These are phyloP conservation scores for Leccinum aurantiacum DNA, from an alignment of 768 basidiomycete species.

Conservation along the genomic window DNA sequence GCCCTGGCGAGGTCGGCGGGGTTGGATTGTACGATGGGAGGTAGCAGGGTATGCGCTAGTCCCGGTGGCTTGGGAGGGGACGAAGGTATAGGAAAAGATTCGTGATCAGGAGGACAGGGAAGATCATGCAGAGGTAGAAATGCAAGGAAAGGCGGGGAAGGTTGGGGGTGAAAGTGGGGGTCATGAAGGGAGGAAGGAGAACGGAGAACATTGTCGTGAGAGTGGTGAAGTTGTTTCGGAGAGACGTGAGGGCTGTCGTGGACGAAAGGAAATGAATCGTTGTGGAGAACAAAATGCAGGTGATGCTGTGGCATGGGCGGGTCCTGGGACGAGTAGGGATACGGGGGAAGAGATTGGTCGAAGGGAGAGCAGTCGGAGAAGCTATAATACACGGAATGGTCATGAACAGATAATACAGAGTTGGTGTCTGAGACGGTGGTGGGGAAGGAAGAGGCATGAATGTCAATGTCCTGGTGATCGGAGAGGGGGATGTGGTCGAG, in stretches of 20 bases:
- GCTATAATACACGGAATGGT: slow-evolving; percentile 34
- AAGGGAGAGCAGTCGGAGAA: slow-evolving; percentile 28
- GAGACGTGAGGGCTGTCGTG: slow-evolving; percentile 27
- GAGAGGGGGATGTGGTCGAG: slow-evolving; percentile 20
- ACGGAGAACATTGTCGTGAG: slow-evolving; percentile 24
- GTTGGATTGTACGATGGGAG: slow-evolving; percentile 36
- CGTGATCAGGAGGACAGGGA: slow-evolving; percentile 18
- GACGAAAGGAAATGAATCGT: slow-evolving; percentile 17
- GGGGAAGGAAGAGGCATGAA: slow-evolving; percentile 28
- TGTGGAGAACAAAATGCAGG: slow-evolving; percentile 27
- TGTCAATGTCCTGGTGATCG: slow-evolving; percentile 36
- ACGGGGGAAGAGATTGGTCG: slow-evolving; percentile 20
- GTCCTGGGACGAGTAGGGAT: slow-evolving; percentile 30
- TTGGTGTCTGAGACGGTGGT: slow-evolving; percentile 18
- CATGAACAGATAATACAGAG: slow-evolving; percentile 37
- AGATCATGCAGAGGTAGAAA: slow-evolving; percentile 31
- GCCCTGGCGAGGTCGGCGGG: slow-evolving; percentile 27
- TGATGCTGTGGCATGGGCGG: slow-evolving; percentile 28
- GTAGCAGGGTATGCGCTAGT: slow-evolving; percentile 32
- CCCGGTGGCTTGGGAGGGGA: slow-evolving; percentile 25
- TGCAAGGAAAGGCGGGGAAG: slow-evolving; percentile 24
- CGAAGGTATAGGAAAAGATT: slow-evolving; percentile 20
- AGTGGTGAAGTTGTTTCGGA: slow-evolving; percentile 29
- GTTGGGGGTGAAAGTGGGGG: slow-evolving; percentile 27
- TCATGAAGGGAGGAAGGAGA: slow-evolving; percentile 26